Evolutionary conservation across 345 rosid species (phyloP).

Genomic region (Durio zibethinus): DNA sequence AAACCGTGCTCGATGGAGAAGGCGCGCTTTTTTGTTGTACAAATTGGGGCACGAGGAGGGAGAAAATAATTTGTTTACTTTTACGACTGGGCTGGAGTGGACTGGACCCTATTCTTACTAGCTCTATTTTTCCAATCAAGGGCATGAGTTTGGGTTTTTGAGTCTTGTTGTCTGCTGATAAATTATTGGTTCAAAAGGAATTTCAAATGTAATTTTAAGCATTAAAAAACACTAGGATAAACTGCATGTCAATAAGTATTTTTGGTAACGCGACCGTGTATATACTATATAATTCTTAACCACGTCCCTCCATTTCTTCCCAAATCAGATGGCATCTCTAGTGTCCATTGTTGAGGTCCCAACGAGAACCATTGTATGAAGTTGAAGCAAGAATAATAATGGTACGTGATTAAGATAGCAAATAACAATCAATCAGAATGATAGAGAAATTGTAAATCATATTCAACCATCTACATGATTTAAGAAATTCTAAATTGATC

Average conservation of each 20-base stretch:
- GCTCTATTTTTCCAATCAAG: background rate
- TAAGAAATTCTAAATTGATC: background rate
- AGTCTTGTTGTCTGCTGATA: background rate
- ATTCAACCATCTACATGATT: background rate
- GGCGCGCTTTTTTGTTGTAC: background rate
- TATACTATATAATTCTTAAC: no score
- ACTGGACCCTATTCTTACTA: no score
- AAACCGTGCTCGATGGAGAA: background rate
- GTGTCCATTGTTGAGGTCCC: no score
- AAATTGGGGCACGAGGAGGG: background rate
- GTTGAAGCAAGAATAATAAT: no score
- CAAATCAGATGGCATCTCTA: no score
- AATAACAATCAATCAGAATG: background rate
- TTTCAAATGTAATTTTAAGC: no score
- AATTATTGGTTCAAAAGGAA: background rate
- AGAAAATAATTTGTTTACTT: background rate
- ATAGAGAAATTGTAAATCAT: background rate
- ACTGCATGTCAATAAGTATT: no score
- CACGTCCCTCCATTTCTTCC: no score
- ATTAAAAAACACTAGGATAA: no score
- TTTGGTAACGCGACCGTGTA: no score
- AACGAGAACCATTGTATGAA: no score
- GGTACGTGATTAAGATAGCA: no score
- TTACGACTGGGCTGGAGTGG: background rate
- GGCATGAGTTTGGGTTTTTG: background rate